Base-by-base conservation (phyloP, 257 asterid genomes). In the Datura wrightii region DNA sequence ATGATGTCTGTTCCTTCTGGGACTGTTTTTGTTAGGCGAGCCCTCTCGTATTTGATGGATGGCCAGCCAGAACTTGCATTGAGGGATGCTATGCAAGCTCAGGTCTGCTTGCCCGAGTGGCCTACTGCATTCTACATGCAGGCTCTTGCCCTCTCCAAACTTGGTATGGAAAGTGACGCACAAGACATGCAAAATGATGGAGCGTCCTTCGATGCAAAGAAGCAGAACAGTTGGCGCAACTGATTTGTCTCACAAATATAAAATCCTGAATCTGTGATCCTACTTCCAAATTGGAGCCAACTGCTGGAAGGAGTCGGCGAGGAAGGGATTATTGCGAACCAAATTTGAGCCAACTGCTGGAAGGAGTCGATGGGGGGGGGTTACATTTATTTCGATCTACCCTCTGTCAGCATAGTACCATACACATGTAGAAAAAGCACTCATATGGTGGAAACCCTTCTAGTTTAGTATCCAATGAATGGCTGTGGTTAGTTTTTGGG, bases 51-150 rank as follows among this genome's bases (percentile, higher is more conserved):
- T 85, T 85, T 97, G 90, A 94, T 97, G 98, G 79, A 94, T 1
- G 98, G 87, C 44, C 97, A 97, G 59, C 91, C 97, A 0, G 98
- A 97, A 82, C 90, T 92, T 24, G 99, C 98, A 0, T 86, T 97
- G 42, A 88, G 99, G 84, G 99, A 95, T 5, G 99, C 99, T 0
- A 94, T 94, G 99, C 99, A 95, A 86, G 97, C 99, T 8, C 99
- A 97, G 85, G 98, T 97, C n/a, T 95, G 98, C 93, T 91, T 95
- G 90, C 97, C 98, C 0, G 98, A 95, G 90, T 97, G 99, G 99
- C 97, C 98, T 0, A 94, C 92, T 5, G 97, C 98, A 9, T 95
- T 95, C 91, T 97, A 95, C 88, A 87, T 97, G 94, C 98, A 97
- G 89, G 98, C 98, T 55, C 93, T 97, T 16, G 98, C 99, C 55